phyloP scores from a whole-genome alignment of 2,329 filamentous ascomycete species.

The Fusarium setosum region DNA sequence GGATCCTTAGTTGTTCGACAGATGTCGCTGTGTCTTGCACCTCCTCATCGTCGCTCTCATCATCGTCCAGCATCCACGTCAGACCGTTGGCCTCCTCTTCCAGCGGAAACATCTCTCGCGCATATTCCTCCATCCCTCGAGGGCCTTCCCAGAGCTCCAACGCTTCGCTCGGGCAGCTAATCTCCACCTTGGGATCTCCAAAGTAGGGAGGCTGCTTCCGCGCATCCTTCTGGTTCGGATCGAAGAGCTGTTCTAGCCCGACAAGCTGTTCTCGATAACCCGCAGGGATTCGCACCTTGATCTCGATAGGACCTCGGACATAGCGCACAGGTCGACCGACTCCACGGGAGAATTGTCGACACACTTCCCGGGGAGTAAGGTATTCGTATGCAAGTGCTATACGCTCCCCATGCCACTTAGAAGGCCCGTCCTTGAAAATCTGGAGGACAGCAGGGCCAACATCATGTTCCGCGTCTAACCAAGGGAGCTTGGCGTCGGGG shows the following conservation, averaged over 20 bases:
- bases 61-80: conserved; percentile 84
- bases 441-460: conserved; percentile 92
- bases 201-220: conserved; percentile 73
- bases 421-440: conserved; percentile 92
- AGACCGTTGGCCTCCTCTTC: conserved; percentile 95
- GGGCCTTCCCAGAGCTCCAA: conserved; percentile 91
- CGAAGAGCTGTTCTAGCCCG: conserved; percentile 71
- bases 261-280: conserved; percentile 92
- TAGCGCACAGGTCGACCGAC: conserved; percentile 84
- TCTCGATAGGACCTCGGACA: conserved; percentile 80
- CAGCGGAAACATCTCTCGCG: conserved; percentile 90
- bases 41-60: conserved; percentile 54
- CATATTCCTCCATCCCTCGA: conserved; percentile 92
- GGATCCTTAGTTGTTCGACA: conserved; percentile 54
- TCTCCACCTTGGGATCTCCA: conserved; percentile 66
- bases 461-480: conserved; percentile 97
- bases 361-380: conserved; percentile 85
- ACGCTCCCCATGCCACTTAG: conserved; percentile 82
- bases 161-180: conserved; percentile 78
- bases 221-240: conserved; percentile 60
- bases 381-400: conserved; percentile 93
- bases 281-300: conserved; percentile 85
- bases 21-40: conserved; percentile 48
- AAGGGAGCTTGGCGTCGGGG: conserved; percentile 87
- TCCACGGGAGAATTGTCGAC: conserved; percentile 81